Base-by-base conservation (phyloP, 768 basidiomycete species). In the Astraeus odoratus region DNA sequence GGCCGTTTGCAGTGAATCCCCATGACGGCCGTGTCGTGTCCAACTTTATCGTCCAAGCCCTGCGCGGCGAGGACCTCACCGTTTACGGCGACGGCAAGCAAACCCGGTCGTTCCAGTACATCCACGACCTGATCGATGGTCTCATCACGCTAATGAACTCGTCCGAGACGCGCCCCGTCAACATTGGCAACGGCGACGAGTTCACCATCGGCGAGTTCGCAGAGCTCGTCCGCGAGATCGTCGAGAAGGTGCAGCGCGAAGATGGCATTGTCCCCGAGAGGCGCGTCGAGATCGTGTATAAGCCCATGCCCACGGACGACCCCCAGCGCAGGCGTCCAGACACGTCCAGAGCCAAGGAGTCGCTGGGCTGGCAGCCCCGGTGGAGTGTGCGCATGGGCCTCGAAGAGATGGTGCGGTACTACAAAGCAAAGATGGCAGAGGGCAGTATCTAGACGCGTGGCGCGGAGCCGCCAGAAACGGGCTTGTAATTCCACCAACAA, bases 31-130 rank as follows among this genome's bases (percentile, higher is more conserved):
- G 96, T 47, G 94, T 99, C 53, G 96, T 99, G 22, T 95, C 92
- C 59, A 99, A 99, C 71, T 99, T 99, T 67, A 95, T 96, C 62
- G 88, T 98, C 42, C 94, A 97, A 57, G 96, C 96, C 13, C 80
- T 99, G 43, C 87, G 84, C 57, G 94, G 92, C 40, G 85, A 98
- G 67, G 89, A 97, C 67, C 86, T 99, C 77, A 97, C 94, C 38
- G 91, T 97, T 36, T 95, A 94, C 61, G 91, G 93, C 42, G 92
- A 97, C 60, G 92, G 92, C 53, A 80, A 68, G 35, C 92, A 95
- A 71, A 94, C 92, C 18, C 86, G 92, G 48, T 95, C 93, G 10
- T 93, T 95, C 80, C 93, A 95, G 69, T 99, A 95, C 69, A 83
- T 99, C 48, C 96, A 99, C 71, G 96, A 99, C 65, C 80, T 99